Percentiles rank a stretch among this genome's conserved stretches.
Evolutionary conservation across 2,329 filamentous ascomycete species (phyloP).

Genomic region (Arthrobotrys megalospora): DNA sequence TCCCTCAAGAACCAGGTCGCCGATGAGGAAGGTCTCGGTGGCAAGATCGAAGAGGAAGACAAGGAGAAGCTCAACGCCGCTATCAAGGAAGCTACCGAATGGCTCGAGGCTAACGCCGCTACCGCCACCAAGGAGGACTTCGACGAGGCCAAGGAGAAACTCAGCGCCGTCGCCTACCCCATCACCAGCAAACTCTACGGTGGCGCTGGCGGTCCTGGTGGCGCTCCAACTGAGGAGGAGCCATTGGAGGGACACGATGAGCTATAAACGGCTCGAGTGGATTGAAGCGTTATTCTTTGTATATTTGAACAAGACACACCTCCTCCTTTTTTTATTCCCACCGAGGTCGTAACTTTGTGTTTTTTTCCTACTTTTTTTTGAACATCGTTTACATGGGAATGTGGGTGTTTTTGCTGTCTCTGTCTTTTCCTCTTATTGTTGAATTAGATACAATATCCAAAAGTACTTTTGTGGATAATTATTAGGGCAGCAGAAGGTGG

Average conservation of each 20-base stretch:
- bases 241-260: conserved; percentile 81
- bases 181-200: conserved; percentile 98
- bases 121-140: conserved; percentile 87
- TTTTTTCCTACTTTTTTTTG: conserved; percentile 30
- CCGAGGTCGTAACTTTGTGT: neutral
- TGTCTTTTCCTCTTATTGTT: conserved; percentile 42
- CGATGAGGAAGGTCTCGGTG: conserved; percentile 94
- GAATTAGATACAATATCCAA: conserved; percentile 43
- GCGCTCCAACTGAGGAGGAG: conserved; percentile 74
- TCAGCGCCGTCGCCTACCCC: conserved; percentile 95
- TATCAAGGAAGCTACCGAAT: conserved; percentile 96
- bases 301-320: conserved; percentile 36
- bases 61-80: conserved; percentile 97
- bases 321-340: conserved; percentile 9
- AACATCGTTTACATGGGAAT: conserved; percentile 37
- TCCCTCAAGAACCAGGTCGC: conserved; percentile 99
- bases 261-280: conserved; percentile 73
- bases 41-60: conserved; percentile 98
- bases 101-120: conserved; percentile 94
- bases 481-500: conserved; percentile 16
- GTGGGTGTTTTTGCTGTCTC: conserved; percentile 29
- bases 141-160: conserved; percentile 99
- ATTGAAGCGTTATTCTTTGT: conserved; percentile 51
- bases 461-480: conserved; percentile 39
- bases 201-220: conserved; percentile 76